Percentiles rank a stretch among this genome's conserved stretches.
Evolutionary conservation across 2,329 filamentous ascomycete species (phyloP).

Genomic region (Myriosclerotinia duriaeana): DNA sequence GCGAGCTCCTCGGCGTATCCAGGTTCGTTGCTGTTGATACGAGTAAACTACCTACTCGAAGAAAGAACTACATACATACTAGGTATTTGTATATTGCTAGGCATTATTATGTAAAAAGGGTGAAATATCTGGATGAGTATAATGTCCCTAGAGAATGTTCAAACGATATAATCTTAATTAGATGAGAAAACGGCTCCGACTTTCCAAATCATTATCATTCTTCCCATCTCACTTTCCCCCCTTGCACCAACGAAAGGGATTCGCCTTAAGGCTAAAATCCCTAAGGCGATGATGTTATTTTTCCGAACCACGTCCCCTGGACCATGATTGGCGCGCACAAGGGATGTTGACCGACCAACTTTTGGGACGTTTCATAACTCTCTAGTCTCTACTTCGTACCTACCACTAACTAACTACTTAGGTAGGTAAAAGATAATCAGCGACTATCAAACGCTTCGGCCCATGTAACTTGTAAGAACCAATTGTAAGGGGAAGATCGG

Average conservation of each 20-base stretch:
- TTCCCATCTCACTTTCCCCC: background rate
- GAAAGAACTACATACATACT: background rate
- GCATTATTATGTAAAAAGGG: no score
- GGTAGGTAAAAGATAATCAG: slow-evolving; percentile 6
- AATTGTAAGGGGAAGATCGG: background rate
- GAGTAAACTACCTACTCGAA: background rate
- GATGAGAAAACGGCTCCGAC: background rate
- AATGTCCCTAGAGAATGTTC: no score
- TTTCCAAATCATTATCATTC: background rate
- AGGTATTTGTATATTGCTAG: background rate
- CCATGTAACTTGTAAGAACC: background rate
- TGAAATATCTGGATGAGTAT: no score
- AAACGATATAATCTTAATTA: no score
- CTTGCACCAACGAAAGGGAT: slow-evolving; percentile 2
- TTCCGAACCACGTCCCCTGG: background rate
- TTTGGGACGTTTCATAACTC: slow-evolving; percentile 21
- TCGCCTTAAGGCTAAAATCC: background rate
- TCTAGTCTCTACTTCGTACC: no score
- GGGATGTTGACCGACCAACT: slow-evolving; percentile 4
- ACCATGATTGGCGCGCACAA: slow-evolving; percentile 6
- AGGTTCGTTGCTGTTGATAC: background rate
- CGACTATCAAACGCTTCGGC: slow-evolving; percentile 18
- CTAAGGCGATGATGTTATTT: slow-evolving; percentile 15
- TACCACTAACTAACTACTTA: no score
- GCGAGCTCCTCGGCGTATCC: slow-evolving; percentile 8